Percentiles rank a stretch among this genome's conserved stretches.
Conservation (phyloP, 768 basidiomycete species). For the Hygrophorus russula region DNA sequence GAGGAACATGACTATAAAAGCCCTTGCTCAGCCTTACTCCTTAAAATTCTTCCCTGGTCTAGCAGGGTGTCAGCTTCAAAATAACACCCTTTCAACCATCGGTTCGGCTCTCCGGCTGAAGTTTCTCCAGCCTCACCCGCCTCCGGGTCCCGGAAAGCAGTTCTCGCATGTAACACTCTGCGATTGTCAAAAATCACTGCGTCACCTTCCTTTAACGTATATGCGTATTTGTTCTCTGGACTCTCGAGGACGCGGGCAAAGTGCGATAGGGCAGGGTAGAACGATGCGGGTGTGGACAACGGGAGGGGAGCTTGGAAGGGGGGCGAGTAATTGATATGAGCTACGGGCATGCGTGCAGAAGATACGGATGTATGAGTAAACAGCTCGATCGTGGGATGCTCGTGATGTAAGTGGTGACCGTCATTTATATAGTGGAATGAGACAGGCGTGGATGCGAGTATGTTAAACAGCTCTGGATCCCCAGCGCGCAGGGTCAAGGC, state of each 20-base stretch:
- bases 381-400: conserved; percentile 71
- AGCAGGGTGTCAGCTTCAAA: conserved; percentile 55
- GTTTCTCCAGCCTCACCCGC: conserved; percentile 25
- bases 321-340: conserved; percentile 82
- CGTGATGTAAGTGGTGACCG: conserved; percentile 65
- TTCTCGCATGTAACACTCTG: conserved; percentile 78
- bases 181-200: conserved; percentile 89
- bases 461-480: conserved; percentile 40
- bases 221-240: conserved; percentile 38
- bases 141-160: conserved; percentile 48
- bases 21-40: conserved; percentile 14
- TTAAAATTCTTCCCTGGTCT: conserved; percentile 47
- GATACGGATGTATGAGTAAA: conserved; percentile 9
- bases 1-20: not conserved
- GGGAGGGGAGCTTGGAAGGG: conserved; percentile 86
- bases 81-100: conserved; percentile 91
- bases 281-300: conserved; percentile 36
- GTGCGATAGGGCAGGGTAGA: conserved; percentile 49
- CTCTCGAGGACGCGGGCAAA: conserved; percentile 54
- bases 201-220: conserved; percentile 72
- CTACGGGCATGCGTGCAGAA: conserved; percentile 24
- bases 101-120: conserved; percentile 41
- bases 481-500: conserved; percentile 39
- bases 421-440: conserved; percentile 89
- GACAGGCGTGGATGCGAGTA: conserved; percentile 56